Base-by-base conservation (phyloP, 2,329 filamentous ascomycete species). In the Epicoccum nigrum region DNA sequence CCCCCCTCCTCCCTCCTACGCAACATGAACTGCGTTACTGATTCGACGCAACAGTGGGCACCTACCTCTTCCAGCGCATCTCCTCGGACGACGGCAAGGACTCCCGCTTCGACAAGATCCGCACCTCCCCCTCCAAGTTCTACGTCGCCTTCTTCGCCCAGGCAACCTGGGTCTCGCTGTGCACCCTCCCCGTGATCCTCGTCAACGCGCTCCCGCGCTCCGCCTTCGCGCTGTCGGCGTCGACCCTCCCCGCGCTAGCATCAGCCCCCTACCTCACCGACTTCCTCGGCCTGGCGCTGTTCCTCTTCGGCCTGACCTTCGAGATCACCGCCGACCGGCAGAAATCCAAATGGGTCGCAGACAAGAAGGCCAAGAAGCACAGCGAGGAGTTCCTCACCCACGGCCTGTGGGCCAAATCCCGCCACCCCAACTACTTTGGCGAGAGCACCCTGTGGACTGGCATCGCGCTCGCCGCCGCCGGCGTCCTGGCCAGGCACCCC, bases 371-470 rank as follows among this genome's bases (percentile, higher is more conserved):
- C 38, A 89, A 89, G 78, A 77, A 82, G 62, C 87, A 90, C 54
- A 81, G 82, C 19, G 86, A 89, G 70, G 80, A 84, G 37, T 89
- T 89, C 62, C 66, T 89, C 55, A 86, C 85, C 0, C 69, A 75
- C 1, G 86, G 86, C 0, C 63, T 89, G 28, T 89, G 86, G 82
- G 75, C 77, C 5, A 79, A 81, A 64, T 82, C 78, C 39, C 74
- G 84, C 54, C 84, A 87, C 70, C 86, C 86, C 0, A 87, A 89
- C 64, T 89, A 89, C 74, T 87, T 89, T 67, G 87, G 86, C n/a
- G 86, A 89, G 69, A 80, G 78, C 21, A 86, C 83, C 9, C 74
- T 90, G 25, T 90, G 86, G 87, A 84, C 82, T 0, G 86, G 87
- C 1, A 81, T 89, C 51, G 85, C 86, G 0, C 81, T 83, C 4